Conservation (phyloP, 1,139 yeast genomes). For the Saccharomycopsis hybrid region DNA sequence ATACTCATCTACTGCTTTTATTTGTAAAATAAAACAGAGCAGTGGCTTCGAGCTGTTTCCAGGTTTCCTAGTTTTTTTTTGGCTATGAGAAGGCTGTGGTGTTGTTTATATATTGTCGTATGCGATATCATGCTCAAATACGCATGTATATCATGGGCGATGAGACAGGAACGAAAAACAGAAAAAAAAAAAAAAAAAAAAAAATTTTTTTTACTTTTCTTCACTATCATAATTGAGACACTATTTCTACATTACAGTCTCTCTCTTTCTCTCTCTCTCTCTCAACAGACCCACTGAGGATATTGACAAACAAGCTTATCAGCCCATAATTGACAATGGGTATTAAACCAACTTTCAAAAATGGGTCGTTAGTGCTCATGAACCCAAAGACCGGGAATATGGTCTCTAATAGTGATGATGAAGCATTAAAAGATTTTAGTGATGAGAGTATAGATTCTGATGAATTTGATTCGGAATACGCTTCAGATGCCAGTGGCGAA, state of each 20-base stretch:
- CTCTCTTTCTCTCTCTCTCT: too few species aligned
- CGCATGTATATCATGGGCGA: background rate
- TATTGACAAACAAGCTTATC: background rate
- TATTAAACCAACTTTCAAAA: conserved; percentile 15
- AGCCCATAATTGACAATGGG: conserved; percentile 12
- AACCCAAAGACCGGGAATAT: conserved; percentile 18
- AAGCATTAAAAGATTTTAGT: conserved; percentile 17
- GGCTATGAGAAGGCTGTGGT: too few species aligned
- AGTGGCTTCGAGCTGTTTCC: too few species aligned
- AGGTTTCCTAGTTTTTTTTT: too few species aligned
- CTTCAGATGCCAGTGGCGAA: conserved; percentile 31
- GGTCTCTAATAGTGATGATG: conserved; percentile 15
- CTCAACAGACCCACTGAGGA: too few species aligned
- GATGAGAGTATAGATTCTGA: conserved; percentile 20
- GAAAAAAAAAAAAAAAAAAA: too few species aligned
- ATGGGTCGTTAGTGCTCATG: conserved; percentile 18
- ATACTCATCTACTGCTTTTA: too few species aligned
- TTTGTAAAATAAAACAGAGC: too few species aligned
- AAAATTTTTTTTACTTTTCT: background rate
- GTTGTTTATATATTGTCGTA: background rate
- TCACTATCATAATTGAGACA: too few species aligned
- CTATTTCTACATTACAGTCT: too few species aligned
- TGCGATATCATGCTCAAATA: background rate
- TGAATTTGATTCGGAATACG: conserved; percentile 21
- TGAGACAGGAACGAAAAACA: background rate